Conservation (phyloP, 495 filamentous ascomycete genomes). For the Glonium stellatum region DNA sequence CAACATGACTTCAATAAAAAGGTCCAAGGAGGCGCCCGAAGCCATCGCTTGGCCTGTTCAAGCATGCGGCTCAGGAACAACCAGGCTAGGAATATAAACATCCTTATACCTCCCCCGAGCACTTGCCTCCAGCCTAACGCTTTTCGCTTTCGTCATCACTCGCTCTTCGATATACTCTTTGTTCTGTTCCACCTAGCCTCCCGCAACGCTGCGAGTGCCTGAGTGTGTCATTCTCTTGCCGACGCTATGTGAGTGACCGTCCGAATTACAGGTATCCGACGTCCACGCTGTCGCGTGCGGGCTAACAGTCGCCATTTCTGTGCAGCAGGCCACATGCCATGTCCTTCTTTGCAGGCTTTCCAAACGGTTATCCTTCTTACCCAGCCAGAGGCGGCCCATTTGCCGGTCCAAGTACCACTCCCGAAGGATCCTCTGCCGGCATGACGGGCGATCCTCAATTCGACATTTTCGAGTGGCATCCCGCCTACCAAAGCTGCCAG, state of each 20-base stretch:
- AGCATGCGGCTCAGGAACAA: background rate
- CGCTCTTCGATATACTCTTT: background rate
- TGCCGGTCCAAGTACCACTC: constrained; percentile 14
- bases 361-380: constrained; percentile 14
- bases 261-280: background rate
- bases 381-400: constrained; percentile 15
- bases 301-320: constrained; percentile 8
- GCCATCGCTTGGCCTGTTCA: background rate
- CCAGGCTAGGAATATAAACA: background rate
- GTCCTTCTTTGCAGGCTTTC: constrained; percentile 17
- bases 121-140: background rate
- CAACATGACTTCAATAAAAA: constrained; percentile 18
- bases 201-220: background rate
- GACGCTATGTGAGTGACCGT: constrained; percentile 4
- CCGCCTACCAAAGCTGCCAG: constrained; percentile 84
- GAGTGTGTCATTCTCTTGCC: background rate
- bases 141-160: background rate
- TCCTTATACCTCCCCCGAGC: background rate
- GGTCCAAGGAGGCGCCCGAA: constrained; percentile 17
- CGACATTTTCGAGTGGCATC: constrained; percentile 92
- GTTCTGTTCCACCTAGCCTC: background rate
- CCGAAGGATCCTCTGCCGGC: constrained; percentile 10
- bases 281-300: background rate
- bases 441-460: constrained; percentile 42
- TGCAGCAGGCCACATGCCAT: constrained; percentile 16